Percentiles rank a stretch among this genome's conserved stretches.
Conservation (phyloP, 228 moss, liverwort and hornwort genomes). For the Sphagnum magellanicum region DNA sequence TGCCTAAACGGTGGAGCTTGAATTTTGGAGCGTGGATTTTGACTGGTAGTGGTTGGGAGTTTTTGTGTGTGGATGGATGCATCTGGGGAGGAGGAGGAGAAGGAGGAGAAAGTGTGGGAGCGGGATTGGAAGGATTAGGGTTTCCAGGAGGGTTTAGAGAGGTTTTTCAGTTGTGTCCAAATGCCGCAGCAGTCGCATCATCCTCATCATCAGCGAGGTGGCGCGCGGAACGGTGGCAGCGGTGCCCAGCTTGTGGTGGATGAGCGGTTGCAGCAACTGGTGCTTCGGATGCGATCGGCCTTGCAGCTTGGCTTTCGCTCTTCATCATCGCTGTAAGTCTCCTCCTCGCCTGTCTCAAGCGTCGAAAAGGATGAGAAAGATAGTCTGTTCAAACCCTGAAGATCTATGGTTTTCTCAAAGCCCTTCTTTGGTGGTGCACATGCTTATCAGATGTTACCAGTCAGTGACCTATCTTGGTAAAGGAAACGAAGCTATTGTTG, state of each 20-base stretch:
- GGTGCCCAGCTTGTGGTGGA: conserved; percentile 14
- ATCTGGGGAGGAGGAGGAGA: too few relatives aligned
- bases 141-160: too few relatives aligned
- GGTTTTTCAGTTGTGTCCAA: conserved; percentile 2
- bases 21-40: too few relatives aligned
- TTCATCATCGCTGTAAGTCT: conserved; percentile 12
- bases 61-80: too few relatives aligned
- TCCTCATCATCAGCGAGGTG: conserved; percentile 1
- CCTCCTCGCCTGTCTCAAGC: not conserved
- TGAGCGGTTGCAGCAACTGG: conserved; percentile 44
- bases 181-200: conserved; percentile 26
- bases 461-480: not conserved
- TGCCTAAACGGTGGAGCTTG: too few relatives aligned
- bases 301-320: conserved; percentile 65
- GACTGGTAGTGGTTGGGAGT: too few relatives aligned
- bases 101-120: too few relatives aligned
- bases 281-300: conserved; percentile 51
- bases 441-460: not conserved
- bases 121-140: too few relatives aligned
- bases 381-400: not conserved
- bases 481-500: too few relatives aligned
- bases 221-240: conserved; percentile 6
- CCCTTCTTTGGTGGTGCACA: not conserved
- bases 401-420: not conserved
- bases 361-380: not conserved